Percentiles rank a stretch among this genome's conserved stretches.
Evolutionary conservation across 768 basidiomycete species (phyloP).

Genomic region (Lentinula sp.): DNA sequence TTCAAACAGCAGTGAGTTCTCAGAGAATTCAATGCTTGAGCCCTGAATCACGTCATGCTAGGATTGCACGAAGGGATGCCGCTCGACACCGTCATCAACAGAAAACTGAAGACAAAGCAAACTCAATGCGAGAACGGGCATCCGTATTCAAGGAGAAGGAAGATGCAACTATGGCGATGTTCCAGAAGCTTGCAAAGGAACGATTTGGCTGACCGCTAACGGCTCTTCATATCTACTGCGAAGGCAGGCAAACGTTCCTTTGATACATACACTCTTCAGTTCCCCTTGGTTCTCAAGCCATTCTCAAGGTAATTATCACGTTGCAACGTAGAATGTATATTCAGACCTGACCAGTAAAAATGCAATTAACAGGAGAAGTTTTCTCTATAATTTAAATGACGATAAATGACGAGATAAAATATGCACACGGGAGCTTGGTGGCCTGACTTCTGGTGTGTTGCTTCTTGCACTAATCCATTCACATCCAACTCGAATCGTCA

Average conservation of each 20-base stretch:
- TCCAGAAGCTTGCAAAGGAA: slow-evolving; percentile 85
- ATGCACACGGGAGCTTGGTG: background rate
- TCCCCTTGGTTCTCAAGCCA: background rate
- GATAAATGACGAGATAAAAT: background rate
- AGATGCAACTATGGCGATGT: slow-evolving; percentile 94
- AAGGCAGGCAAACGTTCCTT: slow-evolving; percentile 2
- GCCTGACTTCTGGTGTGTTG: background rate
- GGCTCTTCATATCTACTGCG: background rate
- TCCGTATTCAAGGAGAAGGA: slow-evolving; percentile 71
- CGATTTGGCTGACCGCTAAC: slow-evolving; percentile 57
- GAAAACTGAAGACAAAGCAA: slow-evolving; percentile 49
- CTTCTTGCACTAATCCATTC: background rate
- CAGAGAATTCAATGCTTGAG: background rate
- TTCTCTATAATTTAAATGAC: background rate
- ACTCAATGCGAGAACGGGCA: slow-evolving; percentile 54
- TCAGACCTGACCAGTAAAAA: background rate
- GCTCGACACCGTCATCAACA: slow-evolving; percentile 58
- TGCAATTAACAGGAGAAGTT: background rate
- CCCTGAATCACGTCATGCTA: slow-evolving; percentile 20
- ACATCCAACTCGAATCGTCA: background rate
- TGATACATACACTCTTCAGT: background rate
- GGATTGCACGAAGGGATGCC: slow-evolving; percentile 71
- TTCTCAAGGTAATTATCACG: background rate
- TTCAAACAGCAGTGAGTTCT: slow-evolving; percentile 68
- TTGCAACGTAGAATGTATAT: background rate